Base-by-base conservation (phyloP, 257 asterid species). In the Buddleja alternifolia region DNA sequence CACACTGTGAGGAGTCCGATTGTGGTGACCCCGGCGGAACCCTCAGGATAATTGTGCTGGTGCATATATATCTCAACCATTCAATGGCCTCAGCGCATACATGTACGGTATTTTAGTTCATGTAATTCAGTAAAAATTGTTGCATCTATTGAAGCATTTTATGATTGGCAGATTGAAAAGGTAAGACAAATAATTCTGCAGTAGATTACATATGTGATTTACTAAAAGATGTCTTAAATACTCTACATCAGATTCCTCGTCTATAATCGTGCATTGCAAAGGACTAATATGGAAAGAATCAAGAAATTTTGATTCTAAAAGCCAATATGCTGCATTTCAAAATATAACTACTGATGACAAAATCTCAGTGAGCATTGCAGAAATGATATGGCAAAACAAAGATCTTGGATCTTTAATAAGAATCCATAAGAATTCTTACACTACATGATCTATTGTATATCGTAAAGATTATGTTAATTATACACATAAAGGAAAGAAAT, bases 1-100 rank as follows among this genome's bases (percentile, higher is more conserved):
- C 83, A 63, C 59, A 67, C 57, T 2, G 90, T 78, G 16, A 84
- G 85, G 57, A 87, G 88, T 69, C 94, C 87, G 2, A 65, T 78
- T 56, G 88, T 80, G 34, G 80, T 80, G 6, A 51, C 76, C 1
- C 83, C 82, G 16, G 64, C 60, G 8, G 21, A 25, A 0, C 75
- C 73, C 3, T 40, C 69, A 2, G 67, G 69, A 53, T 32, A 41
- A 46, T 48, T 23, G 42, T 44, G 16, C 45, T 40, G 10, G 51
- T n/a, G 54, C 6, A 40, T 29, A 9, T 65, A 48, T 52, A 32
- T 15, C 32, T 37, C 32, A 4, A 17, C 16, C 24, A 15, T 39
- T 40, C 24, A 23, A 10, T 67, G 23, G 19, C 17, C 45, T 40
- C 19, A 55, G 2, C 20, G 47, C 47, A 29, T 64, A 15, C 11